These are phyloP conservation scores for Trichoderma cornu-damae DNA, from an alignment of 2,329 filamentous ascomycete genomes.

Conservation along the genomic window DNA sequence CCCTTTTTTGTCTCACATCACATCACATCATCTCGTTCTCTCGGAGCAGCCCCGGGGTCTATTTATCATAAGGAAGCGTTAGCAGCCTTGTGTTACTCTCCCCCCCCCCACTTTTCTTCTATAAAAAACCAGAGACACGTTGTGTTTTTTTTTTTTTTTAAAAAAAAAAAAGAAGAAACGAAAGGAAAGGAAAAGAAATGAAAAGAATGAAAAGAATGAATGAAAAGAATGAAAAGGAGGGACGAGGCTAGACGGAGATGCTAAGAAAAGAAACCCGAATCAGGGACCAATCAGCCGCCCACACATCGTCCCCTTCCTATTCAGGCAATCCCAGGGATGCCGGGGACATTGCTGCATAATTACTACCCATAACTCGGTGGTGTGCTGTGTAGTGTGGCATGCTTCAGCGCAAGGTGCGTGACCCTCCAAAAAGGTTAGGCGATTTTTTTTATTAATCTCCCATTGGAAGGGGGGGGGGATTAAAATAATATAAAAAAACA, in stretches of 20 bases:
- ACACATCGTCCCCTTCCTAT: conserved; percentile 17
- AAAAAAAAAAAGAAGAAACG: background rate
- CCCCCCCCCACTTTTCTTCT: background rate
- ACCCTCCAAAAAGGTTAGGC: background rate
- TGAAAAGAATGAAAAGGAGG: no score
- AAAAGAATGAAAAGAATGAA: no score
- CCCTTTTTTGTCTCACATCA: background rate
- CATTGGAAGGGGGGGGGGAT: no score
- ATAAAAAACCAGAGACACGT: no score
- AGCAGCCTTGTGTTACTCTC: background rate
- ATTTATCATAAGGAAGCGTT: no score
- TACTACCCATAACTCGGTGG: no score
- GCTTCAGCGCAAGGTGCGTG: no score
- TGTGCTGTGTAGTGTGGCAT: background rate
- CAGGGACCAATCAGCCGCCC: conserved; percentile 9
- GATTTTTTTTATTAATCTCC: no score
- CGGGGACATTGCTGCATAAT: background rate
- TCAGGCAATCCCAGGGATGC: conserved; percentile 6
- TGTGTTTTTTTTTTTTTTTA: background rate
- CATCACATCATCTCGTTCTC: background rate
- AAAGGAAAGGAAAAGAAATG: background rate
- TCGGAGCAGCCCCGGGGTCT: background rate
- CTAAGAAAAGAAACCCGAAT: background rate
- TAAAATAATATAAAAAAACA: no score
- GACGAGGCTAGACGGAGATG: no score